Evolutionary conservation across 768 basidiomycete genomes (phyloP).

Genomic region (Calocybe cyanea): DNA sequence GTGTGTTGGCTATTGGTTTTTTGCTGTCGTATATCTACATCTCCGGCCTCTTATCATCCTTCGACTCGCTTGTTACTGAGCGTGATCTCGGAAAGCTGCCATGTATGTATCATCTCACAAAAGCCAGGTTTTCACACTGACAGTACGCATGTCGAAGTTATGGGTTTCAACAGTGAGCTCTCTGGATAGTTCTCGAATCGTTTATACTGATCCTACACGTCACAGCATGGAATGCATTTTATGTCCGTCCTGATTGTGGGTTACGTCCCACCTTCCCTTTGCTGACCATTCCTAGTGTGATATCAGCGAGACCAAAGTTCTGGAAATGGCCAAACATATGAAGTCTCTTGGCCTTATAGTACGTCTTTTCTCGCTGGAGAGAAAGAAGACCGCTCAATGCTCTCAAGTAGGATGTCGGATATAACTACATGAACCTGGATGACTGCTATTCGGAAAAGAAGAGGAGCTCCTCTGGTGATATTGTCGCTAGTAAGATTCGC

Average conservation of each 20-base stretch:
- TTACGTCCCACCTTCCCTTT: not conserved
- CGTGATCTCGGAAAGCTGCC: conserved; percentile 33
- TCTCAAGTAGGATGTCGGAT: conserved; percentile 47
- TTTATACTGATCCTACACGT: not conserved
- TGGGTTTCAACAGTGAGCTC: conserved; percentile 63
- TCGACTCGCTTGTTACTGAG: conserved; percentile 5
- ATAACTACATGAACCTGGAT: conserved; percentile 58
- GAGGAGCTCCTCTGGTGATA: conserved; percentile 46
- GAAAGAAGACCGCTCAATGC: not conserved
- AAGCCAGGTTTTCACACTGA: not conserved
- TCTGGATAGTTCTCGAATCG: not conserved
- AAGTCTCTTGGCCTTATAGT: conserved; percentile 52
- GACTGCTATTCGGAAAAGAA: conserved; percentile 64
- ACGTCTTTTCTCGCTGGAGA: conserved; percentile 2
- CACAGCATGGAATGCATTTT: conserved; percentile 68
- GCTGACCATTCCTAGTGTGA: conserved; percentile 41
- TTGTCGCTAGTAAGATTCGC: conserved; percentile 44
- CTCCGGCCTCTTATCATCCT: not conserved
- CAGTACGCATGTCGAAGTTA: conserved; percentile 28
- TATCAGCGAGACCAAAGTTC: conserved; percentile 51
- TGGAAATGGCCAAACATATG: conserved; percentile 49
- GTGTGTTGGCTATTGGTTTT: too few species aligned
- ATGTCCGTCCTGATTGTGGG: conserved; percentile 35
- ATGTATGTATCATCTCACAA: conserved; percentile 19
- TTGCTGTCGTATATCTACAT: conserved; percentile 3